Evolutionary conservation across 2,329 filamentous ascomycete species (phyloP).

Genomic region (Trichoderma oligosporum): DNA sequence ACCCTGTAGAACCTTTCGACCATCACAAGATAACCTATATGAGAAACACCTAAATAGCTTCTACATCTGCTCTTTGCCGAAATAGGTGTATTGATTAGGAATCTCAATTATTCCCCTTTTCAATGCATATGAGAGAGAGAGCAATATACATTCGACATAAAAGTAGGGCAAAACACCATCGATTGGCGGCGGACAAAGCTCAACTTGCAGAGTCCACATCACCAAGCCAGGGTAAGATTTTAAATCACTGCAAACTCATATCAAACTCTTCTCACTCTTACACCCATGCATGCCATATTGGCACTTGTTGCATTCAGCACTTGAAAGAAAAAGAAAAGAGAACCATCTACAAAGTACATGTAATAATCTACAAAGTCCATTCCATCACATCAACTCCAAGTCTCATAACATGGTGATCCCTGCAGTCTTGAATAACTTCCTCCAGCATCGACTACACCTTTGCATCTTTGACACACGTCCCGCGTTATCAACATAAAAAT

Average conservation of each 20-base stretch:
- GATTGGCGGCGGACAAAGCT: too few relatives aligned
- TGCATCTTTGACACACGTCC: neutral
- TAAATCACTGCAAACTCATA: neutral
- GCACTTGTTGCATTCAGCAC: slow-evolving; percentile 10
- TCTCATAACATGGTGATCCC: slow-evolving; percentile 2
- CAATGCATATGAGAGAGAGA: too few relatives aligned
- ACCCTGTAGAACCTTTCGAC: too few relatives aligned
- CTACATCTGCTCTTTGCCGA: neutral
- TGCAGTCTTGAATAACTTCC: neutral
- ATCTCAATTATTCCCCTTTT: neutral
- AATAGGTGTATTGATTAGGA: neutral
- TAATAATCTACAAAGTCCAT: slow-evolving; percentile 10
- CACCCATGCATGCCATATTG: neutral
- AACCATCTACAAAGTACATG: slow-evolving; percentile 4
- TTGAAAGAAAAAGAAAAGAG: neutral
- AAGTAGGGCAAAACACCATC: neutral
- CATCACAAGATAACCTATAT: too few relatives aligned
- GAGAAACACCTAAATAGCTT: too few relatives aligned
- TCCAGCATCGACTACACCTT: neutral
- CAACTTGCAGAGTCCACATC: neutral
- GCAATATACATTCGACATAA: neutral
- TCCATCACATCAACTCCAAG: slow-evolving; percentile 17
- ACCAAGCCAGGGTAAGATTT: neutral
- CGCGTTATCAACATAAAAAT: neutral
- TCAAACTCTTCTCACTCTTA: too few relatives aligned